These are phyloP conservation scores for Lachancea sp. DNA, from an alignment of 805 yeast genomes.

Conservation along the genomic window DNA sequence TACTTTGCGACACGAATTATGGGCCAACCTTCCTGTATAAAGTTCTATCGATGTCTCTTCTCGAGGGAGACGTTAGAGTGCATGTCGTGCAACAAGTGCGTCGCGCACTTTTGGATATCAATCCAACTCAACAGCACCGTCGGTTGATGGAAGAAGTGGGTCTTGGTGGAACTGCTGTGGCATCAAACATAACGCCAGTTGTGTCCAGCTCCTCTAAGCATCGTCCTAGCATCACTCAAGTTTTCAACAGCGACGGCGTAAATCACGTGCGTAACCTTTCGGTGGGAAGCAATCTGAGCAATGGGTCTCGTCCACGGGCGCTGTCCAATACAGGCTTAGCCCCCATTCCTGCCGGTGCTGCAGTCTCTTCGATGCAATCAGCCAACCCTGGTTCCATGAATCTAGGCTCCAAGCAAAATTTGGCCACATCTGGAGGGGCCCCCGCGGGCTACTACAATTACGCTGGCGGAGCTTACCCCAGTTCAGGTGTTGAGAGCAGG, in stretches of 20 bases:
- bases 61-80: slow-evolving; percentile 50
- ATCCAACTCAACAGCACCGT: slow-evolving; percentile 68
- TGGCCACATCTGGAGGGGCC: not conserved
- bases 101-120: slow-evolving; percentile 52
- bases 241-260: slow-evolving; percentile 16
- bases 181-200: not conserved
- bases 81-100: slow-evolving; percentile 58
- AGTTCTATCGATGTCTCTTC: slow-evolving; percentile 64
- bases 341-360: slow-evolving; percentile 9
- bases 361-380: not conserved
- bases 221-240: slow-evolving; percentile 23
- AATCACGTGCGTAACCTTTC: slow-evolving; percentile 29
- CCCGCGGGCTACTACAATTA: slow-evolving; percentile 22
- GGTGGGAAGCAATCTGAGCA: slow-evolving; percentile 28
- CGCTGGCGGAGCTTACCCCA: slow-evolving; percentile 28
- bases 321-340: slow-evolving; percentile 9
- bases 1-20: slow-evolving; percentile 60
- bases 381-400: not conserved
- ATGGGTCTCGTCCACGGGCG: slow-evolving; percentile 26
- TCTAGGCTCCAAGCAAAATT: not conserved
- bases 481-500: slow-evolving; percentile 7
- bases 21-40: slow-evolving; percentile 78
- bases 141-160: slow-evolving; percentile 92
- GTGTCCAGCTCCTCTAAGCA: slow-evolving; percentile 13
- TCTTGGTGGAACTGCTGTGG: slow-evolving; percentile 29